Base-by-base conservation (phyloP, 2,329 filamentous ascomycete species). In the Cadophora sp. region DNA sequence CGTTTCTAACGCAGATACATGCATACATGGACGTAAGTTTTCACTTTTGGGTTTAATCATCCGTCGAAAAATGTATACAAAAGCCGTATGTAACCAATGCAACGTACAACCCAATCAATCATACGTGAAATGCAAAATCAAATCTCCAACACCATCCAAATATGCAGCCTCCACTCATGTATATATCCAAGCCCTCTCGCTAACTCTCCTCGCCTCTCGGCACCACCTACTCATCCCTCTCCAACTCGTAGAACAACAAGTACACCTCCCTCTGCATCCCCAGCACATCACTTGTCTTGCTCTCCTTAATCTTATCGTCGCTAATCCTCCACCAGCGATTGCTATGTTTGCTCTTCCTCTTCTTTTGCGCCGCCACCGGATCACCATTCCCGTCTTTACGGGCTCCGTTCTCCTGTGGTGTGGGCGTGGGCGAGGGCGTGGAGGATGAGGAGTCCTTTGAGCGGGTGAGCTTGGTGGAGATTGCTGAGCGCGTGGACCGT, bases 251-350 rank as follows among this genome's bases (percentile, higher is more conserved):
- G 79, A 99, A 99, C 62, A 99, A 80, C 77, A 99, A 82, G 79
- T 99, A 99, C 0, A 98, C 95, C 80, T 99, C 96, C 75, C 91
- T 91, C 80, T 97, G 94, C 94, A 97, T 97, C 8, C 89, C 89
- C 67, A 99, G 80, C 7, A 99, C 93, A 74, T 99, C 96, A 65
- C 86, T 88, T 6, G 94, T 98, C 83, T 94, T 97, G 73, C 93
- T 91, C 80, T 98, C 95, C 77, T 95, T 96, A 75, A 98, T 89
- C 80, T 97, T 97, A 73, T 99, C 96, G 78, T 99, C 96, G 72
- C 94, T 97, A 73, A 99, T 97, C 43, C 96, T 89, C 96, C 96
- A 99, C 96, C 96, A 99, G 50, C 91, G 89, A 76, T 97, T 91
- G 55, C 85, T 86, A 14, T 83, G 80, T 76, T 87, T 89, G 73